Conservation (phyloP, 805 yeast species). For the Candida sithepensis region DNA sequence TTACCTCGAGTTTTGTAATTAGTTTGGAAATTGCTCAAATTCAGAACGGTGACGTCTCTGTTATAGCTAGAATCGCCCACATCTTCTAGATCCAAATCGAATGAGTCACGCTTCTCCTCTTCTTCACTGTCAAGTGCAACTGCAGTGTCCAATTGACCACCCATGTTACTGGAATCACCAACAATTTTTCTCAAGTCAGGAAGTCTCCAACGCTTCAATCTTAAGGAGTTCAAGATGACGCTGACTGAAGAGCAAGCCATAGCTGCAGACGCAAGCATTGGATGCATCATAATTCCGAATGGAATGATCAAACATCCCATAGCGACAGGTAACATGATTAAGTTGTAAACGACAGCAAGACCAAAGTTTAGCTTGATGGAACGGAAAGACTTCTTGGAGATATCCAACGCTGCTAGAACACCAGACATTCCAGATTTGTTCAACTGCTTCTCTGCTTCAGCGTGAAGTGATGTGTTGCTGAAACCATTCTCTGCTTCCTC, state of each 20-base stretch:
- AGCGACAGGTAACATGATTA: slow-evolving; percentile 87
- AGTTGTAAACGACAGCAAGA: slow-evolving; percentile 83
- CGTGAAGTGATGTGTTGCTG: background rate
- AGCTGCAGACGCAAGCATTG: slow-evolving; percentile 84
- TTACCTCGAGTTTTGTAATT: background rate
- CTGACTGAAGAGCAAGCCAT: slow-evolving; percentile 93
- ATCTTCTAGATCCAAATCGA: slow-evolving; percentile 13
- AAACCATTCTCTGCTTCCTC: background rate
- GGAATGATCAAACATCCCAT: slow-evolving; percentile 85
- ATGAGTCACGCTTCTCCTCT: background rate
- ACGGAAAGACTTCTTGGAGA: slow-evolving; percentile 65
- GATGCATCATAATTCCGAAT: slow-evolving; percentile 72
- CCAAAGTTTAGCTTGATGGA: slow-evolving; percentile 78
- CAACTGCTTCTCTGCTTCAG: slow-evolving; percentile 19
- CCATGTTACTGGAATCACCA: background rate
- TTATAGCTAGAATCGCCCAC: background rate
- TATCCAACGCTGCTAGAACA: slow-evolving; percentile 58
- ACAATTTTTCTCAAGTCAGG: slow-evolving; percentile 4
- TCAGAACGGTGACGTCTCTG: background rate
- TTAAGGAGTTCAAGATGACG: slow-evolving; percentile 76
- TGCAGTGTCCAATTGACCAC: background rate
- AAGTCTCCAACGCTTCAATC: slow-evolving; percentile 60
- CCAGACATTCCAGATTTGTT: slow-evolving; percentile 36
- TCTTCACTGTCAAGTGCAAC: background rate
- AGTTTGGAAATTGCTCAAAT: slow-evolving; percentile 1